Base-by-base conservation (phyloP, 805 yeast species). In the Jamesozyma hellenica region DNA sequence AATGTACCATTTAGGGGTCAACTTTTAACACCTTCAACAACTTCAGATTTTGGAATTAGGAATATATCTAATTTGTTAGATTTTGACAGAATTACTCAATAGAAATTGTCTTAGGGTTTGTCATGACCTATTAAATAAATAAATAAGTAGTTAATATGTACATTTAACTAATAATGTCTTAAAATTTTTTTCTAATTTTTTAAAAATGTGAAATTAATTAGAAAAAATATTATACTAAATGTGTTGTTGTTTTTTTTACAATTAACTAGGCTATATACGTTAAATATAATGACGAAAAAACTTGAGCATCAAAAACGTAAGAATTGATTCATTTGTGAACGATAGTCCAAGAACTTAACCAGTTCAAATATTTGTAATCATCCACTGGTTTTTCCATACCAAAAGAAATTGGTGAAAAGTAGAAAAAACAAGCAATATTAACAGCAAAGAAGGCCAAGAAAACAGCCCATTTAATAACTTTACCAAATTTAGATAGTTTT, bases 351-450 rank as follows among this genome's bases (percentile, higher is more conserved):
- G 65, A 43, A 19, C 56, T 47, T 18, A 72, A 55, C 75, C 74
- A 70, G 46, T 72, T 63, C 54, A 76, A 54, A 50, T 74, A 63
- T 23, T 51, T 49, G 47, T 56, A 75, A 6, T 68, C 49, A 1
- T 45, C 40, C 9, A 65, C 47, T 30, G 70, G 66, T 12, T 78
- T 77, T 12, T 52, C 63, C 82, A 83, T 73, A 40, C 94, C 94
- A 44, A 76, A 71, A 31, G 82, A 68, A n/a, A 81, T 60, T 44
- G 78, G 79, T 45, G 75, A 67, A 48, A 75, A 78, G 48, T 72
- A 62, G 68, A 73, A 70, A 66, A 82, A 83, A 5, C 70, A 64
- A 4, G 70, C 73, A 32, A 73, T 53, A 10, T 78, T 71, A 15
- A 61, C 44, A 1, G 60, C 52, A 50, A 71, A 72, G 38, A 71